Evolutionary conservation across 805 yeast genomes (phyloP), one percentile per base, ranked within the genome.

Genomic region (Zygosaccharomyces kombuchaensis): DNA sequence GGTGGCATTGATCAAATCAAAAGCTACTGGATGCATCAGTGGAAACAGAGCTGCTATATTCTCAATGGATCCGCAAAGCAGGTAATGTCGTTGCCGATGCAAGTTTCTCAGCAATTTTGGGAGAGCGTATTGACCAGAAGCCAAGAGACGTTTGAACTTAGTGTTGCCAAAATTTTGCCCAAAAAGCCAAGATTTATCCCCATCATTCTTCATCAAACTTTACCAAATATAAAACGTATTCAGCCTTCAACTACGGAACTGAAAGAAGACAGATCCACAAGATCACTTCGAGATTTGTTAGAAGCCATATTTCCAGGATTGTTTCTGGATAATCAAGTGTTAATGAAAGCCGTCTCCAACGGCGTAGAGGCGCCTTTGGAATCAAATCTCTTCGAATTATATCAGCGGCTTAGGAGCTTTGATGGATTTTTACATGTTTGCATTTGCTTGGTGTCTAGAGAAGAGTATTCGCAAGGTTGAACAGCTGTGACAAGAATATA

Each of bases 31-130:
- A 68, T 81, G 49, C 89, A 91, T 59, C 88, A 81, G 48, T 67
- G 88, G 60, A 91, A 93, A 57, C 97, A 91, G 58, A 76, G 88
- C 4, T 80, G 88, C 56, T 87, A 74, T 57, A 78, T 88, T 0
- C 62, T 85, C 30, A 80, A 82, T 52, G 96, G 96, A 0, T 76
- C 79, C n/a, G 75, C 96, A 5, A 87, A 84, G 50, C 75, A 80
- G 2, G 77, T 91, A n/a, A 84, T 91, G 95, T 73, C 73, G 21
- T 67, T 91, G 44, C 77, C 93, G 5, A 81, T 78, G 49, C 72
- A 71, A 1, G 82, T 83, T 42, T 75, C 91, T 0, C 64, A 69
- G 19, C 58, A 59, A 1, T 68, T 88, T 39, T 85, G 90, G 85
- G 53, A 68, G 1, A 64, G 83, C 8, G 71, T 81, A 4, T 48